phyloP scores from a whole-genome alignment of 2,329 filamentous ascomycete species.

The Apiospora hydei region DNA sequence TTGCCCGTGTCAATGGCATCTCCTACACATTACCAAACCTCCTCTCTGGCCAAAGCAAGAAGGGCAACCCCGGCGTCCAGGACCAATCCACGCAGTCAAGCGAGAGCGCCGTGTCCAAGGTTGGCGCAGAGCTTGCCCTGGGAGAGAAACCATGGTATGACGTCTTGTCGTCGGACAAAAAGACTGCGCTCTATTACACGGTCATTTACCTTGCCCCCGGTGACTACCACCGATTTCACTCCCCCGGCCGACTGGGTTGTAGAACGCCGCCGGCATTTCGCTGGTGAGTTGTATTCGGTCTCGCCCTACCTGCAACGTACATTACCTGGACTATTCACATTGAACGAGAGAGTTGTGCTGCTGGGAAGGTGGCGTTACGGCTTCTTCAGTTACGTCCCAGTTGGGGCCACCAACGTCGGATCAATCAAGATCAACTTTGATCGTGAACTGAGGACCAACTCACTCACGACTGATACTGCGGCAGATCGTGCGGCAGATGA shows the following conservation, averaged over 20 bases:
- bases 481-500: conserved; percentile 86
- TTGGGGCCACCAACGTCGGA: conserved; percentile 96
- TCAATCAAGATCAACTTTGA: conserved; percentile 98
- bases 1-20: conserved; percentile 93
- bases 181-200: conserved; percentile 84
- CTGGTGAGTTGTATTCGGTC: conserved; percentile 93
- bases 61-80: conserved; percentile 55
- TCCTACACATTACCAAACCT: conserved; percentile 91
- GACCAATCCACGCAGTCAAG: conserved; percentile 75
- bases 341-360: conserved; percentile 95
- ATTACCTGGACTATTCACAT: conserved; percentile 90
- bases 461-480: conserved; percentile 87
- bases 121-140: conserved; percentile 82
- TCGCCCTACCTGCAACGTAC: conserved; percentile 94
- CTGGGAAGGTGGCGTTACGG: conserved; percentile 95
- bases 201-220: conserved; percentile 97
- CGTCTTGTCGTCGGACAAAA: conserved; percentile 65
- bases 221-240: conserved; percentile 99
- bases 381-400: conserved; percentile 95
- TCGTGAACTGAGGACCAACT: conserved; percentile 90
- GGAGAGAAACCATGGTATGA: conserved; percentile 76
- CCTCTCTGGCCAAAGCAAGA: conserved; percentile 72
- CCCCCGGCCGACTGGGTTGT: conserved; percentile 92
- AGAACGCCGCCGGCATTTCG: conserved; percentile 93
- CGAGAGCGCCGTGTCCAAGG: conserved; percentile 79